These are phyloP conservation scores for Botrytis paeoniae DNA, from an alignment of 2,329 filamentous ascomycete genomes.

Conservation along the genomic window DNA sequence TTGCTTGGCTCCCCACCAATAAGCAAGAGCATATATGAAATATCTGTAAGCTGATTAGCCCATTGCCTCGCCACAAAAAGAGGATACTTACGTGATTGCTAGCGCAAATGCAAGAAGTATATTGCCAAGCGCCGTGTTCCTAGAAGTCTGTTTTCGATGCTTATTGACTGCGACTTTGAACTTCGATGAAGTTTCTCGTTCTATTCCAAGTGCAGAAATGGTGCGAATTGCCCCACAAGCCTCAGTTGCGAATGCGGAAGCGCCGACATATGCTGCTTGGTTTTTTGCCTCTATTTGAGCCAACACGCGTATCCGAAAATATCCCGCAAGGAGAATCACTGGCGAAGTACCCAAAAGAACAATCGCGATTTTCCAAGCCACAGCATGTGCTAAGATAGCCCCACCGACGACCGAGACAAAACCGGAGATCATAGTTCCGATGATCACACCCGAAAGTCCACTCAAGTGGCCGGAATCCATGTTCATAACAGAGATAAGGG, in stretches of 20 bases:
- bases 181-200: slow-evolving; percentile 50
- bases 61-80: neutral
- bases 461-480: slow-evolving; percentile 61
- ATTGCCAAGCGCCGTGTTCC: slow-evolving; percentile 51
- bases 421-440: slow-evolving; percentile 68
- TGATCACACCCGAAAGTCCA: slow-evolving; percentile 66
- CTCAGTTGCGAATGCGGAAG: slow-evolving; percentile 64
- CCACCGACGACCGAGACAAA: slow-evolving; percentile 58
- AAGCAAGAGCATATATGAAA: slow-evolving; percentile 70
- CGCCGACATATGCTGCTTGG: slow-evolving; percentile 60
- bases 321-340: slow-evolving; percentile 63
- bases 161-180: slow-evolving; percentile 51
- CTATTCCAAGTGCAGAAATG: slow-evolving; percentile 53
- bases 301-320: slow-evolving; percentile 64
- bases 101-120: slow-evolving; percentile 57
- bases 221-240: slow-evolving; percentile 66
- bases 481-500: slow-evolving; percentile 65
- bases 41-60: slow-evolving; percentile 53
- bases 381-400: slow-evolving; percentile 51
- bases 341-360: slow-evolving; percentile 69
- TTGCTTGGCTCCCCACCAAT: slow-evolving; percentile 75
- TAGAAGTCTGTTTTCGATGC: slow-evolving; percentile 53
- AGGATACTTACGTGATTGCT: slow-evolving; percentile 30
- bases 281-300: slow-evolving; percentile 61
- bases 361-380: slow-evolving; percentile 74